These are phyloP conservation scores for Trametes sanguinea DNA, from an alignment of 768 basidiomycete genomes.

Conservation along the genomic window DNA sequence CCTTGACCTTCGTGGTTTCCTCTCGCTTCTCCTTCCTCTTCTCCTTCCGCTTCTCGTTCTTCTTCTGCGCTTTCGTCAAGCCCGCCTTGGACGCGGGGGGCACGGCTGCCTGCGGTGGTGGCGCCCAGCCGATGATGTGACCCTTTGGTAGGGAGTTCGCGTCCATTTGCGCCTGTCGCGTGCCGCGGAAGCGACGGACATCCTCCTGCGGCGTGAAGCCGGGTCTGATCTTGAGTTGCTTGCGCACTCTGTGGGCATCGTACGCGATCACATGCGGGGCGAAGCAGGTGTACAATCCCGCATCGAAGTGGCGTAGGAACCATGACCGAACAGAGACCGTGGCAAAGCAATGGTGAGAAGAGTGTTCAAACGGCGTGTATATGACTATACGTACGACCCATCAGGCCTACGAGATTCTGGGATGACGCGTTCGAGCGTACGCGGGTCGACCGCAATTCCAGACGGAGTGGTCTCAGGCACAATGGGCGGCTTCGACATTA, in stretches of 20 bases:
- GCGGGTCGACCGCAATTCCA: constrained; percentile 85
- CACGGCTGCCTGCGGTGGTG: constrained; percentile 47
- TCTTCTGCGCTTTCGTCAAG: constrained; percentile 55
- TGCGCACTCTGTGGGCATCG: constrained; percentile 62
- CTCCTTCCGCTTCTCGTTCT: constrained; percentile 81
- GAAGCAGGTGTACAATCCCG: neutral
- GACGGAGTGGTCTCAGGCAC: constrained; percentile 68
- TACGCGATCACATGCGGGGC: neutral
- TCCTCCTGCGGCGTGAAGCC: constrained; percentile 97
- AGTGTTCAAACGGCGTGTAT: neutral
- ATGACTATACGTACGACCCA: constrained; percentile 66
- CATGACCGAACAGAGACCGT: constrained; percentile 4
- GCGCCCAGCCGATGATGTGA: constrained; percentile 81
- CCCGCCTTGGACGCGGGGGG: constrained; percentile 37
- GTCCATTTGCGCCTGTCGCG: constrained; percentile 75
- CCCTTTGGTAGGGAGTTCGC: constrained; percentile 65
- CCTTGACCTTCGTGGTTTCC: constrained; percentile 59
- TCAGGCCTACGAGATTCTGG: constrained; percentile 81
- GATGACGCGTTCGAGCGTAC: constrained; percentile 84
- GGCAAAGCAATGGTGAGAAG: constrained; percentile 2
- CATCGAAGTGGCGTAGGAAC: neutral
- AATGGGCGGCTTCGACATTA: constrained; percentile 79
- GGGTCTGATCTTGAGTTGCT: constrained; percentile 86
- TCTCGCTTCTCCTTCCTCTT: constrained; percentile 57
- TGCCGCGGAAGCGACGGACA: constrained; percentile 80